Base-by-base conservation (phyloP, 2,329 filamentous ascomycete species). In the Alternaria sp. region DNA sequence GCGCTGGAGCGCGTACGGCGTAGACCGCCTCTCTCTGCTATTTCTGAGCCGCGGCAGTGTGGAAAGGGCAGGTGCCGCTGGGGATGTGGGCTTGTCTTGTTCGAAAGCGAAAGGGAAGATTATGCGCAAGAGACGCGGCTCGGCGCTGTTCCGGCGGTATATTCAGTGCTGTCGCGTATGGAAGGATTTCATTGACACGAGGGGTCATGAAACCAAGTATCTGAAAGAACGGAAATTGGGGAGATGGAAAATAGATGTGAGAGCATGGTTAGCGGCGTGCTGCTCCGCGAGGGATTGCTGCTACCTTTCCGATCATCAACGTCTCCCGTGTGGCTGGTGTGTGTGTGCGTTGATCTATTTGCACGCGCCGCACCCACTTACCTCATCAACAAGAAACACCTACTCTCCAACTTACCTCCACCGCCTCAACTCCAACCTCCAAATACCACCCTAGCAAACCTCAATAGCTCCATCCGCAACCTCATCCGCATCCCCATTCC, bases 401-500 rank as follows among this genome's bases (percentile, higher is more conserved):
- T 52, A 15, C 49, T 30, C 19, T 40, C 17, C 19, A 40, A 52
- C 5, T 32, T 36, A 51, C 19, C 30, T 49, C 46, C 21, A 47
- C 15, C 36, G 15, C 8, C 19, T 21, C 32, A n/a, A 51, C 49
- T 23, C 13, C 17, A n/a, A 25, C 49, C 30, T 52, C 49, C 36
- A 11, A 17, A 51, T 45, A 19, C 47, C 23, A 52, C 8, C 49
- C 30, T 17, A 40, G 21, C 49, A 40, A 52, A 52, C 8, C 30
- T 52, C 49, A 52, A 52, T 52, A 52, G 32, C 36, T 23, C 12
- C 52, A 44, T 54, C 32, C 49, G 49, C 49, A 51, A 51, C 49
- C 49, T 51, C 49, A 51, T 51, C 49, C 49, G 49, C 49, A 52
- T 52, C 28, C 49, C 28, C 49, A 52, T 52, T 52, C 19, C 30